These are phyloP conservation scores for Phytophthora macrochlamydospora DNA, from an alignment of 352 stramenopile genomes.

Conservation along the genomic window DNA sequence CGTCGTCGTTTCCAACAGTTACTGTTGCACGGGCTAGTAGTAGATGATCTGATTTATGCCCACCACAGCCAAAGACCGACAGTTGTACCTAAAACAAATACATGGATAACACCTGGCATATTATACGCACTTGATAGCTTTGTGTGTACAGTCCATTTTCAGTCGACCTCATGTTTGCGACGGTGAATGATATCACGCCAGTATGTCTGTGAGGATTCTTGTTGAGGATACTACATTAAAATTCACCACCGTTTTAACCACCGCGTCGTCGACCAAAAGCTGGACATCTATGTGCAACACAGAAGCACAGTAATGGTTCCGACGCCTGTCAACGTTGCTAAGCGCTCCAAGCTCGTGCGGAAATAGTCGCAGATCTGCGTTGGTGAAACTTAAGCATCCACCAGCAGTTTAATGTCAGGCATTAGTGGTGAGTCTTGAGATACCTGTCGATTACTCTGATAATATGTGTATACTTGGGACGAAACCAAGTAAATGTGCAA, in stretches of 20 bases:
- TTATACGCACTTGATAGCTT: slow-evolving; percentile 12
- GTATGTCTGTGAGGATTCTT: slow-evolving; percentile 7
- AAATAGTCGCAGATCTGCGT: slow-evolving; percentile 14
- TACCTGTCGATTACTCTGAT: slow-evolving; percentile 23
- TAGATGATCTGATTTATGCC: slow-evolving; percentile 13
- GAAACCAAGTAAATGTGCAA: slow-evolving; percentile 8
- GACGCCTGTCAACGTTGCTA: slow-evolving; percentile 8
- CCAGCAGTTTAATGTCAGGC: slow-evolving; percentile 9
- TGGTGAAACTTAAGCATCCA: background rate
- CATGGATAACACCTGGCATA: background rate
- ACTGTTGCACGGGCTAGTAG: slow-evolving; percentile 14
- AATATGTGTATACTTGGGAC: slow-evolving; percentile 9
- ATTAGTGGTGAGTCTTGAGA: background rate
- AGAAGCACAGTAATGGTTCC: background rate
- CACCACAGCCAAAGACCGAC: slow-evolving; percentile 9
- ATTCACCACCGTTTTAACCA: slow-evolving; percentile 8
- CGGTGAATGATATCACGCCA: slow-evolving; percentile 7
- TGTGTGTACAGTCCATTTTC: slow-evolving; percentile 14
- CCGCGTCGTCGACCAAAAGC: background rate
- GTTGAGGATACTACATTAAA: slow-evolving; percentile 1
- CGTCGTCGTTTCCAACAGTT: slow-evolving; percentile 1
- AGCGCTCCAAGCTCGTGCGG: slow-evolving; percentile 4
- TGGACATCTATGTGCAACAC: background rate
- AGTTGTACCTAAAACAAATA: slow-evolving; percentile 11
- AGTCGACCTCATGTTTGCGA: slow-evolving; percentile 9